phyloP scores from a whole-genome alignment of 176 grass and related monocot species.

The Cocos nucifera region DNA sequence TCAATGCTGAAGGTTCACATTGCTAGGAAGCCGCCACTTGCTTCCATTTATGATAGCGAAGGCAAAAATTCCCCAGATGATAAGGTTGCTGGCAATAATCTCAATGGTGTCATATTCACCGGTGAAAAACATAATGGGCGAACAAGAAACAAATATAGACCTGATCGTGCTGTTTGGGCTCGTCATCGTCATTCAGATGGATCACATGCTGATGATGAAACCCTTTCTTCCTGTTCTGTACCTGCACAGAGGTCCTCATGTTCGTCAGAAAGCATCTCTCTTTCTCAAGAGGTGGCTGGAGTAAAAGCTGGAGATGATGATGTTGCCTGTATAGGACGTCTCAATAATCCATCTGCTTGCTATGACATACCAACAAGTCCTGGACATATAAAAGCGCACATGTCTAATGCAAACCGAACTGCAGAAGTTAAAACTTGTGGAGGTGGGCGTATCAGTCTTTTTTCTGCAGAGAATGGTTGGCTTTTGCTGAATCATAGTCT shows the following conservation, averaged over 20 bases:
- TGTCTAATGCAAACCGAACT: constrained; percentile 4
- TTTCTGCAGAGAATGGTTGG: constrained; percentile 4
- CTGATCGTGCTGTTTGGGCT: constrained; percentile 24
- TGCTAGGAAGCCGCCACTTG: constrained; percentile 1
- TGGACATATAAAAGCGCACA: constrained; percentile 8
- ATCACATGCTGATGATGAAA: constrained; percentile 14
- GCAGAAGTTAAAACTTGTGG: constrained; percentile 2
- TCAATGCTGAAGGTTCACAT: constrained; percentile 9
- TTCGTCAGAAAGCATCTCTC: constrained; percentile 8
- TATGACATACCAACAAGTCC: constrained; percentile 3
- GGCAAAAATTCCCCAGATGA: constrained; percentile 15
- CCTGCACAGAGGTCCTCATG: not conserved
- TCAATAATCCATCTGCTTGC: not conserved
- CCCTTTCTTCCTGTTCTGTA: not conserved
- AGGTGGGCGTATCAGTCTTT: not conserved
- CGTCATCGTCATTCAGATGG: constrained; percentile 13
- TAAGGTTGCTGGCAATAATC: constrained; percentile 4
- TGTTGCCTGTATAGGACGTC: not conserved
- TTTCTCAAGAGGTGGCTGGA: not conserved
- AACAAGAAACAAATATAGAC: constrained; percentile 17
- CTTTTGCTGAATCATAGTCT: not conserved
- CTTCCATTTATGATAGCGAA: constrained; percentile 4
- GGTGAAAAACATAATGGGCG: constrained; percentile 12
- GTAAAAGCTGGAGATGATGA: constrained; percentile 2
- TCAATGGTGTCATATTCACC: not conserved